phyloP scores from a whole-genome alignment of 306 rosid genomes.

The Fagus crenata region DNA sequence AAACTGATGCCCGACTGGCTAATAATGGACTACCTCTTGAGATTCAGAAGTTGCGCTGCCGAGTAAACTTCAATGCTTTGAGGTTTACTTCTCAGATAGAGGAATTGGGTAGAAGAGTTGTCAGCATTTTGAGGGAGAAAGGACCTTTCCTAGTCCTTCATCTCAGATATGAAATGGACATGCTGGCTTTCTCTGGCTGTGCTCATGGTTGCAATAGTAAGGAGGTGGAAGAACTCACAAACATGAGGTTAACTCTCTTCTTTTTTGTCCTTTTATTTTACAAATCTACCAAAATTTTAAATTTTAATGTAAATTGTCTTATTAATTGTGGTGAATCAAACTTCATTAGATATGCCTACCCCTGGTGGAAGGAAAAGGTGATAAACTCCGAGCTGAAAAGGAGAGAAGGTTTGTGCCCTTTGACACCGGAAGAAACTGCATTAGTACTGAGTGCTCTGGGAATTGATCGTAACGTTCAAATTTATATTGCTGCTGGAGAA shows the following conservation, averaged over 20 bases:
- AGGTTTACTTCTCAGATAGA: conserved; percentile 79
- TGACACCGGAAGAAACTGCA: conserved; percentile 90
- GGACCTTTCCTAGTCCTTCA: conserved; percentile 96
- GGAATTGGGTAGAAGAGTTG: conserved; percentile 69
- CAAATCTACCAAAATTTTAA: not conserved
- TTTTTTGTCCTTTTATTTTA: not conserved
- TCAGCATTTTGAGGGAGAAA: conserved; percentile 64
- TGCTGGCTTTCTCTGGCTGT: conserved; percentile 96
- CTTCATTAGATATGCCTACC: conserved; percentile 67
- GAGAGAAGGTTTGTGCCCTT: conserved; percentile 80
- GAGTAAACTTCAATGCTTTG: conserved; percentile 71
- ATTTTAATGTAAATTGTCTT: not conserved
- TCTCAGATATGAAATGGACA: conserved; percentile 98
- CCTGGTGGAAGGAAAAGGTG: conserved; percentile 91
- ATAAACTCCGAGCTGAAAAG: conserved; percentile 76
- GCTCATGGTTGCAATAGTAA: conserved; percentile 64
- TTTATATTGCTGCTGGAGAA: conserved; percentile 94
- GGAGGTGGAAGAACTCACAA: conserved; percentile 75
- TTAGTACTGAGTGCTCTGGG: conserved; percentile 66
- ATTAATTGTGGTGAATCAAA: conserved; percentile 14
- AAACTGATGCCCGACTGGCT: conserved; percentile 80
- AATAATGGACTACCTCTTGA: conserved; percentile 68
- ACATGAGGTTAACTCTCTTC: conserved; percentile 57
- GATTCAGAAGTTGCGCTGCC: conserved; percentile 80
- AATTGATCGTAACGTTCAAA: conserved; percentile 64